Evolutionary conservation across 257 asterid genomes (phyloP).

Genomic region (Ligustrum vulgare): DNA sequence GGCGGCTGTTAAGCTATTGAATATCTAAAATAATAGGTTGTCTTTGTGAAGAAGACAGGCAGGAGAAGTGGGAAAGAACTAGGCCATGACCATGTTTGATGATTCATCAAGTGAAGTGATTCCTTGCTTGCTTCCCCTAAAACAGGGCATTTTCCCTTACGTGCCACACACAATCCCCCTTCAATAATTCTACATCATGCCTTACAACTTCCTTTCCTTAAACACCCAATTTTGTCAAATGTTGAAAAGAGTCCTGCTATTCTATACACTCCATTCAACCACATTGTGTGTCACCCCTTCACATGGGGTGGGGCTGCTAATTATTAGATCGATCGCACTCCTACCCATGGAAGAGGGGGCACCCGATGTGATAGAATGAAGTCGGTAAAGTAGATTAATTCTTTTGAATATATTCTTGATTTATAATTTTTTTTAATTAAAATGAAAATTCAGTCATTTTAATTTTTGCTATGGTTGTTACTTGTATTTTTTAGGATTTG

Average conservation of each 20-base stretch:
- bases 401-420: neutral
- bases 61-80: constrained; percentile 14
- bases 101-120: neutral
- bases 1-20: constrained; percentile 8
- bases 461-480: neutral
- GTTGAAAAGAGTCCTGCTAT: too few relatives aligned
- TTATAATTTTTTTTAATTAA: neutral
- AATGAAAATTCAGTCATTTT: neutral
- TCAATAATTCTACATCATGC: constrained; percentile 33
- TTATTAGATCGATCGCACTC: too few relatives aligned
- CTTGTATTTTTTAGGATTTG: neutral
- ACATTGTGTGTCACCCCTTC: too few relatives aligned
- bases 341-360: too few relatives aligned
- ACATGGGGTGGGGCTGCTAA: too few relatives aligned
- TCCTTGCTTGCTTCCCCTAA: constrained; percentile 8
- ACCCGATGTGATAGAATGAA: too few relatives aligned
- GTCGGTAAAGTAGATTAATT: too few relatives aligned
- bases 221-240: neutral
- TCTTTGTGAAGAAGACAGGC: constrained; percentile 17
- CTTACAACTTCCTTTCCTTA: constrained; percentile 24
- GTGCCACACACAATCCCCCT: constrained; percentile 29
- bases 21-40: constrained; percentile 4
- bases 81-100: neutral
- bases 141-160: constrained; percentile 7
- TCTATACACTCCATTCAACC: too few relatives aligned